phyloP scores from a whole-genome alignment of 805 yeast genomes.

The Candida patagonica region DNA sequence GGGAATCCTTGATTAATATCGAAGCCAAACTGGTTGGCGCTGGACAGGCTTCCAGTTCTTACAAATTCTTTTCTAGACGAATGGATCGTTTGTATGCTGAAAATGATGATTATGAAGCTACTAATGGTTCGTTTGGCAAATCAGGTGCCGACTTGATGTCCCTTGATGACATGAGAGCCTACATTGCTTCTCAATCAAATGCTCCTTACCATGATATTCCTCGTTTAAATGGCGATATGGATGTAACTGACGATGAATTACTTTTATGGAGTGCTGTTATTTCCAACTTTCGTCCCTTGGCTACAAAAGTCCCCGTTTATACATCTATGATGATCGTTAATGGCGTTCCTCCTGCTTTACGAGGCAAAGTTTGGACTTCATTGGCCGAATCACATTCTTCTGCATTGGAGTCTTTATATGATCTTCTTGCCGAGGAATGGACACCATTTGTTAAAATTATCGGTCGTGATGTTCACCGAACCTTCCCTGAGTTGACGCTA shows the following conservation, averaged over 20 bases:
- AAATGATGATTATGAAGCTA: constrained; percentile 1
- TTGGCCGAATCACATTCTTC: constrained; percentile 24
- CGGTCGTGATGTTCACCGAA: constrained; percentile 48
- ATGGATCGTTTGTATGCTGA: constrained; percentile 3
- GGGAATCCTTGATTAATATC: constrained; percentile 12
- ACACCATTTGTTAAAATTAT: constrained; percentile 39
- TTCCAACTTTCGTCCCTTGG: constrained; percentile 25
- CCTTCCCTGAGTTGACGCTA: constrained; percentile 46
- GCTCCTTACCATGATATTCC: constrained; percentile 15
- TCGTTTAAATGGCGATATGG: constrained; percentile 5
- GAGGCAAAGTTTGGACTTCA: constrained; percentile 29
- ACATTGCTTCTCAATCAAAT: constrained; percentile 5
- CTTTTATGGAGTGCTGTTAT: constrained; percentile 29
- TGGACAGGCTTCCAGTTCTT: constrained; percentile 3
- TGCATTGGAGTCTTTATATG: constrained; percentile 28
- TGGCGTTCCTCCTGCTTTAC: constrained; percentile 28
- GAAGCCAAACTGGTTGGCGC: constrained; percentile 16
- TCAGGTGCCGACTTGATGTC: constrained; percentile 4
- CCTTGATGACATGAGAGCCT: constrained; percentile 7
- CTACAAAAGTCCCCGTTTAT: constrained; percentile 23
- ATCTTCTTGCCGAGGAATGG: constrained; percentile 32
- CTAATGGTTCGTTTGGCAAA: background rate
- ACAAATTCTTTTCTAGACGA: constrained; percentile 7
- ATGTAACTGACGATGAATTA: constrained; percentile 19
- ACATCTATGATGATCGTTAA: constrained; percentile 23